These are phyloP conservation scores for Ophiostoma angusticollis DNA, from an alignment of 2,329 filamentous ascomycete genomes.

Conservation along the genomic window DNA sequence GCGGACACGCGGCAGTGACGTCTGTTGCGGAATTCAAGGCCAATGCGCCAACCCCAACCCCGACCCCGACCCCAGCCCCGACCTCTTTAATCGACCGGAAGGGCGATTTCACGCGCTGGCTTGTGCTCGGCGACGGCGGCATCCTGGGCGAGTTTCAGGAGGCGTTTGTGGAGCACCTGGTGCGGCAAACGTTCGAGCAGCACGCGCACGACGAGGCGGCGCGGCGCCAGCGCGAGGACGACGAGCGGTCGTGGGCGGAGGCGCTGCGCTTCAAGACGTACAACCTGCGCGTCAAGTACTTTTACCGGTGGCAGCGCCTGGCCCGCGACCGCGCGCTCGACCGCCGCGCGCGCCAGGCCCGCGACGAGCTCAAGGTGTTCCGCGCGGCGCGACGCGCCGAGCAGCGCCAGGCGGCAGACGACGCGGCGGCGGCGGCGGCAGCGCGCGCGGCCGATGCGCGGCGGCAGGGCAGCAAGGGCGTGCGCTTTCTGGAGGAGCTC, in stretches of 20 bases:
- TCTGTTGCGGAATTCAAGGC: too few relatives aligned
- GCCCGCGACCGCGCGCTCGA: slow-evolving; percentile 35
- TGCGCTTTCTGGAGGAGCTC: slow-evolving; percentile 11
- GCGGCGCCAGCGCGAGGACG: slow-evolving; percentile 32
- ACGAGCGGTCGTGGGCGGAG: slow-evolving; percentile 32
- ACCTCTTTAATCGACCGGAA: slow-evolving; percentile 26
- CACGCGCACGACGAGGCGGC: slow-evolving; percentile 29
- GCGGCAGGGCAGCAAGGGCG: slow-evolving; percentile 17
- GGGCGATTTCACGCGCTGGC: slow-evolving; percentile 40
- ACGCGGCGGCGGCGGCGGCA: slow-evolving; percentile 23
- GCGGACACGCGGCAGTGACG: too few relatives aligned
- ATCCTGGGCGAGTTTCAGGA: slow-evolving; percentile 38
- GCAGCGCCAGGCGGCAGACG: slow-evolving; percentile 23
- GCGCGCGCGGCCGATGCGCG: slow-evolving; percentile 9
- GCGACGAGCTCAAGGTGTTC: slow-evolving; percentile 34
- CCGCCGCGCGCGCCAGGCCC: slow-evolving; percentile 37
- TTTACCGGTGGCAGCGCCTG: slow-evolving; percentile 41
- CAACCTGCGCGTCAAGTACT: slow-evolving; percentile 40
- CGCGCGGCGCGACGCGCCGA: slow-evolving; percentile 20
- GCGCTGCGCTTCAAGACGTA: slow-evolving; percentile 36
- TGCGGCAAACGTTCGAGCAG: slow-evolving; percentile 28
- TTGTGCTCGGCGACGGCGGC: slow-evolving; percentile 39
- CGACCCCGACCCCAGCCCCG: neutral
- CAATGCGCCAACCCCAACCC: neutral
- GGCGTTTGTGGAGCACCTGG: slow-evolving; percentile 31